These are phyloP conservation scores for Crithidia expoeki DNA, from an alignment of 208 protist genomes.

Conservation along the genomic window DNA sequence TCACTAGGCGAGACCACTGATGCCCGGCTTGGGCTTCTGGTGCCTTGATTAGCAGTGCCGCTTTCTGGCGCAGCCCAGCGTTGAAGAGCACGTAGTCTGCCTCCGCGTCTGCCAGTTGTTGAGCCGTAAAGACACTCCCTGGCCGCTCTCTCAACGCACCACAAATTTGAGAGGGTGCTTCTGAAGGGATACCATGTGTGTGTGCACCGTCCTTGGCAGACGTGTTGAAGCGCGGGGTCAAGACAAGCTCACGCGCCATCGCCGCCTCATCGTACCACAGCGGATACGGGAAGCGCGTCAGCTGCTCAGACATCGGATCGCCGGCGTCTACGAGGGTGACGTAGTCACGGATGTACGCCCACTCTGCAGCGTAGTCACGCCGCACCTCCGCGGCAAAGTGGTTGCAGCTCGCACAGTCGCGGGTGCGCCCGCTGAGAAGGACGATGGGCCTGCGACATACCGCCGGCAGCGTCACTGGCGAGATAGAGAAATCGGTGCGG, in stretches of 20 bases:
- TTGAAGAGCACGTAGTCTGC: constrained; percentile 30
- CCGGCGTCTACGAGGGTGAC: constrained; percentile 59
- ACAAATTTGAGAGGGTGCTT: not conserved
- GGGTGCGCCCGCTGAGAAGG: constrained; percentile 33
- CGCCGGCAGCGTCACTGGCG: constrained; percentile 10
- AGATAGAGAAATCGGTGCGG: constrained; percentile 5
- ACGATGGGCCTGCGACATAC: constrained; percentile 41
- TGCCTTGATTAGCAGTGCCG: constrained; percentile 12
- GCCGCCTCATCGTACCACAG: constrained; percentile 20
- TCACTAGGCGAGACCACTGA: constrained; percentile 25
- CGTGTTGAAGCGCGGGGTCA: constrained; percentile 1
- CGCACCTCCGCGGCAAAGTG: constrained; percentile 18
- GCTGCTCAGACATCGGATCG: constrained; percentile 37
- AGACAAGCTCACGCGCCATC: constrained; percentile 8
- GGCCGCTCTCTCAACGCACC: not conserved
- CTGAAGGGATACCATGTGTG: too few species aligned
- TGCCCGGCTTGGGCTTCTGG: constrained; percentile 16
- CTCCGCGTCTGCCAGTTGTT: constrained; percentile 1
- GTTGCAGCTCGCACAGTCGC: constrained; percentile 28
- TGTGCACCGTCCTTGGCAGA: not conserved
- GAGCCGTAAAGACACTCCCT: not conserved
- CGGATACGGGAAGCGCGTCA: constrained; percentile 26
- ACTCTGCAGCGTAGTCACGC: constrained; percentile 43
- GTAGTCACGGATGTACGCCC: constrained; percentile 47
- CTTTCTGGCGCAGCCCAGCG: constrained; percentile 18